phyloP scores from a whole-genome alignment of 306 rosid genomes.

The Canavalia ensiformis region DNA sequence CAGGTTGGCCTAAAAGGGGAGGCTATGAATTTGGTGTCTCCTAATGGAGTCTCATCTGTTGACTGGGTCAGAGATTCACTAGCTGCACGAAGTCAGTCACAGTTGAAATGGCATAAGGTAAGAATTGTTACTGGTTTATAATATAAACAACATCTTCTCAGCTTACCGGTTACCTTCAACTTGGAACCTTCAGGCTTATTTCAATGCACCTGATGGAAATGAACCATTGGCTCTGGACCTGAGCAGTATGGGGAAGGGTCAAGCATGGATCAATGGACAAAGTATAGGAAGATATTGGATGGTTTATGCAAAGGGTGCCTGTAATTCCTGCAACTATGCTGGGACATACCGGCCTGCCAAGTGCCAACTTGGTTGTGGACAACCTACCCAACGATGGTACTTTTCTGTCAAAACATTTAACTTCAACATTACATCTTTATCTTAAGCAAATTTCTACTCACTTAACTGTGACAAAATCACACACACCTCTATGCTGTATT shows the following conservation, averaged over 20 bases:
- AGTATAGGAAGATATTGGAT: slow-evolving; percentile 98
- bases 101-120: slow-evolving; percentile 93
- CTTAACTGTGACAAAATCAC: background rate
- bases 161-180: background rate
- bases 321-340: slow-evolving; percentile 71
- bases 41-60: slow-evolving; percentile 67
- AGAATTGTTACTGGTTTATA: slow-evolving; percentile 22
- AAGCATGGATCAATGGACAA: slow-evolving; percentile 96
- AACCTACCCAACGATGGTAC: slow-evolving; percentile 94
- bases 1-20: slow-evolving; percentile 96
- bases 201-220: slow-evolving; percentile 76
- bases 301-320: slow-evolving; percentile 84
- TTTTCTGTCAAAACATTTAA: background rate
- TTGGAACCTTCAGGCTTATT: slow-evolving; percentile 72
- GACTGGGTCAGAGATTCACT: slow-evolving; percentile 76
- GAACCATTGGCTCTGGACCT: slow-evolving; percentile 91
- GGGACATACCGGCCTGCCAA: slow-evolving; percentile 72
- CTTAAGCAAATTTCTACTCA: slow-evolving; percentile 21
- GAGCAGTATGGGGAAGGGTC: slow-evolving; percentile 95
- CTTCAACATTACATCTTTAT: slow-evolving; percentile 3
- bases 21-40: slow-evolving; percentile 77
- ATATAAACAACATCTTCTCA: slow-evolving; percentile 2
- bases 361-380: slow-evolving; percentile 87
- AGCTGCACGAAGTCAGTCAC: slow-evolving; percentile 59
- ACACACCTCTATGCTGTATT: background rate